Base-by-base conservation (phyloP, 2,329 filamentous ascomycete genomes). In the Aspergillus tanneri region DNA sequence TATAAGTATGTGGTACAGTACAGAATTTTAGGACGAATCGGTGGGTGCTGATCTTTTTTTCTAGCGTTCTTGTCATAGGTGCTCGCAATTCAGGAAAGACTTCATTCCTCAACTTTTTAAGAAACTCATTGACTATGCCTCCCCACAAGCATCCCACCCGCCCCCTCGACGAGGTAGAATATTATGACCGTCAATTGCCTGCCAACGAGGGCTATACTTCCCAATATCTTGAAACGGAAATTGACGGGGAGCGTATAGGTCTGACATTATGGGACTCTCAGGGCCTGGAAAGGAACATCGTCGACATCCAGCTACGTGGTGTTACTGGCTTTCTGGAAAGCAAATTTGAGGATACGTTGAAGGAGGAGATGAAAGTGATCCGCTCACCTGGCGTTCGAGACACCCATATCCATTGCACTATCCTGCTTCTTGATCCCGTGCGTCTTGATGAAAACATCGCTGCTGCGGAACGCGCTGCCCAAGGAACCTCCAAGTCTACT, bases 271-370 rank as follows among this genome's bases (percentile, higher is more conserved):
- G 93, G 93, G 93, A 99, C 68, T 97, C 93, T 0, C 86, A 93
- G 62, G 93, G 93, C 1, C 74, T 99, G 46, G 92, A 99, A 72
- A 95, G 92, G 79, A 93, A 89, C 62, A 83, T 97, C 27, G 90
- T 96, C 43, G 93, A 97, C 68, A 81, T 97, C 56, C 93, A 99
- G 71, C 77, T 99, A 57, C 84, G 91, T 52, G 90, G 95, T 67
- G 91, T 97, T 77, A 86, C 87, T 25, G 81, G 86, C 7, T 99
- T 99, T 73, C 77, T 99, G 50, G 93, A 99, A 76, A 92, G 87
- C 76, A 97, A 97, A 71, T 99, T 99, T 60, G 92, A 99, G 69
- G 93, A 99, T 64, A 97, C 93, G 0, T 95, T 99, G 67, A 84
- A 84, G 40, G 93, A 99, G 72, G 93, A 99, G 76, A 95, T 95